Base-by-base conservation (phyloP, 2,329 filamentous ascomycete genomes). In the Hymenoscyphus albidus region DNA sequence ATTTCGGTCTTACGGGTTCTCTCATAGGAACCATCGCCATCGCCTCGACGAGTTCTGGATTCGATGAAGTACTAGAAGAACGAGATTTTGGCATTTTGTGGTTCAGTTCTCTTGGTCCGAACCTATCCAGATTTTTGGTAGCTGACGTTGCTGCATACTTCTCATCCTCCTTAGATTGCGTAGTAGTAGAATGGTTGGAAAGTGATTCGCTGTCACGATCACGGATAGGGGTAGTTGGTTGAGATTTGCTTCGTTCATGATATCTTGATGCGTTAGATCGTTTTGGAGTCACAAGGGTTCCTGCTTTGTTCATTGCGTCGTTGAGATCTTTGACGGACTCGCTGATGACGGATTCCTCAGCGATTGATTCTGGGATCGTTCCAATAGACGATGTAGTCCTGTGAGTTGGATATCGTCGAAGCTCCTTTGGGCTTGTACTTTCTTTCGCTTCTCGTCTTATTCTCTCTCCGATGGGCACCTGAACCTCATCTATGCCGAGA, bases 381-480 rank as follows among this genome's bases (percentile, higher is more conserved):
- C 62, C 61, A 32, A 27, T 27, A n/a, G 57, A 57, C 5, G 55
- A 31, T 13, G 56, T 59, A 9, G 61, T 32, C 31, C 57, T 58
- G 14, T 59, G 60, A 38, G 63, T 65, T 39, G 31, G 27, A 18
- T 58, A 62, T 32, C 58, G 59, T 56, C 44, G 63, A 22, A 62
- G 48, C 57, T 64, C 51, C 65, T 48, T 62, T 1, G 61, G 58
- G 54, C 62, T 58, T 61, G 35, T 40, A 60, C 59, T 39, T 54
- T 69, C 65, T 60, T 70, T 68, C 6, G 64, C 65, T 22, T 65
- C 68, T 61, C 66, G 65, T 64, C 67, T 65, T 18, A 67, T 58
- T n/a, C 70, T 66, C 59, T 72, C 73, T n/a, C 73, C 74, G 67
- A 75, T 73, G 35, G 74, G 73, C 35, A 73, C 64, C 7, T 73